Conservation (phyloP, 2,329 filamentous ascomycete species). For the Sclerotinia spermophila region DNA sequence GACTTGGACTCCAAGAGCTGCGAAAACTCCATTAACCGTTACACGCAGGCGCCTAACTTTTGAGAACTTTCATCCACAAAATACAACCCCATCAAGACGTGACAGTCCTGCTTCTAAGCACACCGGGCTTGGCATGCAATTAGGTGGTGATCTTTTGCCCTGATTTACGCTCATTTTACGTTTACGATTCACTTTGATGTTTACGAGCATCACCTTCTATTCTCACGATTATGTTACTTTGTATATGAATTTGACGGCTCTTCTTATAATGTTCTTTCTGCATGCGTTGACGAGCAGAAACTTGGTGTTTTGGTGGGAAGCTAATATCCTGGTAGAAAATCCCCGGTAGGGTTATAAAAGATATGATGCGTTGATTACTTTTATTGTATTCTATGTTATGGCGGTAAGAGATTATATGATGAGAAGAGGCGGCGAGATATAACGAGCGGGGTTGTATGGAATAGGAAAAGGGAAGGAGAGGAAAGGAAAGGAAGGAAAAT, state of each 20-base stretch:
- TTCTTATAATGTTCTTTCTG: conserved; percentile 19
- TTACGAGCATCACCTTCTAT: conserved; percentile 33
- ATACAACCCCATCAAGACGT: conserved; percentile 25
- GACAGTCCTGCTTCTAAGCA: conserved; percentile 39
- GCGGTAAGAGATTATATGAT: neutral
- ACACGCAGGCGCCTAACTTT: conserved; percentile 33
- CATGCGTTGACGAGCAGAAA: conserved; percentile 10
- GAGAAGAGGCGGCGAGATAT: neutral
- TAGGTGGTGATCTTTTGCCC: conserved; percentile 60
- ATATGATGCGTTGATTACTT: neutral
- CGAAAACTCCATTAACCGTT: conserved; percentile 33
- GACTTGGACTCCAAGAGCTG: conserved; percentile 54
- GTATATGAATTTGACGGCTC: conserved; percentile 22
- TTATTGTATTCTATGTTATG: conserved; percentile 11
- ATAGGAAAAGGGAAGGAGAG: neutral
- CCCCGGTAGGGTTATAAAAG: neutral
- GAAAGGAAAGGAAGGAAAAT: neutral
- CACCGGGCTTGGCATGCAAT: conserved; percentile 58
- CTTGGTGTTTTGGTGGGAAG: conserved; percentile 15
- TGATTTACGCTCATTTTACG: conserved; percentile 32
- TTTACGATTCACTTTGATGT: conserved; percentile 14
- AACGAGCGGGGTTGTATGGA: neutral
- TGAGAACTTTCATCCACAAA: conserved; percentile 29
- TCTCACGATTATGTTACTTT: conserved; percentile 54
- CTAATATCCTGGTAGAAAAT: conserved; percentile 5